A percentile compares a stretch with the other conserved stretches of the same genome.
phyloP scores from a whole-genome alignment of 805 yeast genomes.

The Kazachstania psychrophila region DNA sequence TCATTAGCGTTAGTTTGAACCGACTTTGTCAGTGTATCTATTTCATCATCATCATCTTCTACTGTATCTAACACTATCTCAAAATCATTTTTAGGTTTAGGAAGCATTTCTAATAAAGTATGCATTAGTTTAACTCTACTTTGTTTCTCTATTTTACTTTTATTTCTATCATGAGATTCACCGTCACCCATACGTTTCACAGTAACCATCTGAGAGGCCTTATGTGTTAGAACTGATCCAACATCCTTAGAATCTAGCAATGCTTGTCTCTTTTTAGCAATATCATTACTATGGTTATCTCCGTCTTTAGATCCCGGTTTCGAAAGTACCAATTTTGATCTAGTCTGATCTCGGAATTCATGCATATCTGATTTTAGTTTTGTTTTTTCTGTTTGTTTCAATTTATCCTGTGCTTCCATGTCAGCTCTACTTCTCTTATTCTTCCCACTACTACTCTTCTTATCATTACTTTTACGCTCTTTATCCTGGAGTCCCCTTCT shows the following conservation, averaged over 20 bases:
- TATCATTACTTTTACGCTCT: slow-evolving; percentile 24
- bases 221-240: slow-evolving; percentile 5
- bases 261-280: slow-evolving; percentile 25
- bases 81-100: slow-evolving; percentile 40
- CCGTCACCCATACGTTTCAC: not conserved
- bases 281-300: slow-evolving; percentile 15
- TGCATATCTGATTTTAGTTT: slow-evolving; percentile 12
- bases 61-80: slow-evolving; percentile 33
- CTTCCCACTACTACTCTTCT: slow-evolving; percentile 25
- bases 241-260: slow-evolving; percentile 8
- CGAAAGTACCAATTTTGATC: slow-evolving; percentile 29
- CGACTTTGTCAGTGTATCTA: not conserved
- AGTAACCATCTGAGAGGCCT: not conserved
- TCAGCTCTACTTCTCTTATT: slow-evolving; percentile 10
- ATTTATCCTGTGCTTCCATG: slow-evolving; percentile 20
- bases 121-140: slow-evolving; percentile 9
- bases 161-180: not conserved
- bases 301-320: slow-evolving; percentile 25
- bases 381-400: slow-evolving; percentile 7
- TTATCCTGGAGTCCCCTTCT: slow-evolving; percentile 38
- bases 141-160: slow-evolving; percentile 1
- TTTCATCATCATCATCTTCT: slow-evolving; percentile 8
- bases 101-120: slow-evolving; percentile 28
- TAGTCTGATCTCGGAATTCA: slow-evolving; percentile 3
- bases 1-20: not conserved